Evolutionary conservation across 768 basidiomycete species (phyloP), one percentile per base, ranked within the genome.

Genomic region (Tricholoma flavovirens): DNA sequence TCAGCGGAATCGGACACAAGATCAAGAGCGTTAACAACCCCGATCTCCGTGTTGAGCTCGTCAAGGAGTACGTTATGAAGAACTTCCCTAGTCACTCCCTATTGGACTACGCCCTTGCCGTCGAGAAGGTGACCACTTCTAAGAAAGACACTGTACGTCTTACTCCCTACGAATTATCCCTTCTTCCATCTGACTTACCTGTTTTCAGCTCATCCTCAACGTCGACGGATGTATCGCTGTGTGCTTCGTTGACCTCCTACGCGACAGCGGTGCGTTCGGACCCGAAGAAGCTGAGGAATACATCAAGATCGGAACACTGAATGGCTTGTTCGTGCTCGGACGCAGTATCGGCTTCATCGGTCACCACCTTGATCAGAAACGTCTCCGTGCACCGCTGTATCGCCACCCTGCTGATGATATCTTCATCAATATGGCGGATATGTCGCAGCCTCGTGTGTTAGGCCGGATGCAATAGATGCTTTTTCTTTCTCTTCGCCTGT

Each of bases 1-100:
- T 98, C 79, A 89, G 87, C 62, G 96, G 96, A 79, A 99, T 99
- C 62, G 96, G 96, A 46, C 96, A 99, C 86, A 98, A 98, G 84
- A 97, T 99, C 81, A 99, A 99, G 86, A 93, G 88, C 62, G 90
- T 93, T 61, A 94, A 92, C 75, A 95, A 95, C 83, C 93, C 92
- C 49, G 92, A 94, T 79, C 79, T 92, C 46, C 90, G 90, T 68
- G 90, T 93, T 59, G 88, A 92, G 75, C 86, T 93, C 58, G 91
- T 93, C 54, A 97, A 98, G 82, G 93, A 95, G 76, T 99, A 90
- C 65, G 96, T 96, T 58, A 77, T 69, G 76, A 93, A 96, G 76
- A 76, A 96, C 81, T 99, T 99, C 91, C 96, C 96, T 3, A 87
- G 86, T 66, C 93, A 95, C 76, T 85, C 83, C 61, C 78, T 96